These are phyloP conservation scores for Acanthochlamys bracteata DNA, from an alignment of 106 monocot species.

Conservation along the genomic window DNA sequence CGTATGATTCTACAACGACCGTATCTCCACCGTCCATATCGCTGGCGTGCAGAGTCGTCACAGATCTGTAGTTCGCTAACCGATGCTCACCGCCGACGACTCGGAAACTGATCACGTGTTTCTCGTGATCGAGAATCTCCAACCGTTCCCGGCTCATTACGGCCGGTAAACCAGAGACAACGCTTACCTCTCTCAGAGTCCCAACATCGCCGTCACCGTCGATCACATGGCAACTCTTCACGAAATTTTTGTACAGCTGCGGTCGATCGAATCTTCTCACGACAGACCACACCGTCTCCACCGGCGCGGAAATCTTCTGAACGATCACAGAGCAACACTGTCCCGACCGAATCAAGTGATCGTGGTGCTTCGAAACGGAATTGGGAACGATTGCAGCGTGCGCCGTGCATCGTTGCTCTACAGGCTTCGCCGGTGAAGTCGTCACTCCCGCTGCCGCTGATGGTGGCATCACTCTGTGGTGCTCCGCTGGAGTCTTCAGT, in stretches of 20 bases:
- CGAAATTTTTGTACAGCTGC: slow-evolving; percentile 57
- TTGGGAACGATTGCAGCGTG: slow-evolving; percentile 13
- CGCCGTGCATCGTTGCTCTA: background rate
- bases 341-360: slow-evolving; percentile 19
- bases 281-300: slow-evolving; percentile 53
- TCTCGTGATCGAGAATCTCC: slow-evolving; percentile 66
- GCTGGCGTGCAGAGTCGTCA: slow-evolving; percentile 44
- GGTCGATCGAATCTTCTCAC: slow-evolving; percentile 60
- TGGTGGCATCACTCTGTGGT: slow-evolving; percentile 1
- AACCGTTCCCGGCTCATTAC: slow-evolving; percentile 43
- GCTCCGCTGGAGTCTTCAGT: background rate
- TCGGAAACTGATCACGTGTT: slow-evolving; percentile 51
- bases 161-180: slow-evolving; percentile 63
- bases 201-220: slow-evolving; percentile 34
- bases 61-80: slow-evolving; percentile 49
- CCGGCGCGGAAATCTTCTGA: slow-evolving; percentile 33
- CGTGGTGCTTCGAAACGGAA: slow-evolving; percentile 31
- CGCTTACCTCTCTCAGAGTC: slow-evolving; percentile 42
- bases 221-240: slow-evolving; percentile 54
- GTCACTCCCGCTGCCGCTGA: background rate
- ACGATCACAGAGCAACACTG: slow-evolving; percentile 50
- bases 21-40: slow-evolving; percentile 9
- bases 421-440: background rate
- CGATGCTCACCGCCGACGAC: slow-evolving; percentile 65
- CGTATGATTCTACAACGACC: slow-evolving; percentile 54